Percentiles rank a stretch among this genome's conserved stretches.
Conservation (phyloP, 352 stramenopile genomes). For the Pythium utonaiense region DNA sequence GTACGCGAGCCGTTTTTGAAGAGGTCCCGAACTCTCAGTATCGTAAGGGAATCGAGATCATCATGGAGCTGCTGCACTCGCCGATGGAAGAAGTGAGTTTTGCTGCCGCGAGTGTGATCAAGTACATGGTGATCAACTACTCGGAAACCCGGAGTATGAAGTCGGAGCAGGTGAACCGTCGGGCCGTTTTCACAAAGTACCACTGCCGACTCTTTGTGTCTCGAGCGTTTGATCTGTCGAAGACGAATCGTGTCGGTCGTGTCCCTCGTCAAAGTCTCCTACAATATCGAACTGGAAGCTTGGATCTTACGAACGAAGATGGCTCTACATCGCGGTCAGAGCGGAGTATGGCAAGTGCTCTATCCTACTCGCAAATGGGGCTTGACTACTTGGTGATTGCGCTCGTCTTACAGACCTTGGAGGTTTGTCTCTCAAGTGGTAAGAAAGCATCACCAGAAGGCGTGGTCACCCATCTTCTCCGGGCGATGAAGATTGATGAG, state of each 20-base stretch:
- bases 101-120: slow-evolving; percentile 75
- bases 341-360: slow-evolving; percentile 70
- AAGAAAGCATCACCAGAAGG: slow-evolving; percentile 83
- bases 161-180: slow-evolving; percentile 79
- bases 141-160: slow-evolving; percentile 85
- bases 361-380: slow-evolving; percentile 77
- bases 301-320: slow-evolving; percentile 19
- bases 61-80: slow-evolving; percentile 85
- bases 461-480: slow-evolving; percentile 66
- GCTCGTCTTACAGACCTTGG: slow-evolving; percentile 74
- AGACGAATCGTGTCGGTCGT: slow-evolving; percentile 67
- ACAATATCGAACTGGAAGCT: slow-evolving; percentile 24
- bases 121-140: slow-evolving; percentile 90
- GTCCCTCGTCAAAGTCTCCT: slow-evolving; percentile 25
- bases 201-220: slow-evolving; percentile 80
- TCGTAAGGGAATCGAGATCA: slow-evolving; percentile 78
- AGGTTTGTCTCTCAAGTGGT: slow-evolving; percentile 81
- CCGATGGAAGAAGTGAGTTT: slow-evolving; percentile 85
- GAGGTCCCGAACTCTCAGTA: slow-evolving; percentile 86
- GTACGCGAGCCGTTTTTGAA: slow-evolving; percentile 80
- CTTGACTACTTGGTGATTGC: slow-evolving; percentile 79
- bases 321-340: slow-evolving; percentile 47
- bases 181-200: slow-evolving; percentile 82
- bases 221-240: slow-evolving; percentile 74
- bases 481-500: slow-evolving; percentile 81